Conservation (phyloP, 2,329 filamentous ascomycete species). For the Aspergillus costaricaensis region DNA sequence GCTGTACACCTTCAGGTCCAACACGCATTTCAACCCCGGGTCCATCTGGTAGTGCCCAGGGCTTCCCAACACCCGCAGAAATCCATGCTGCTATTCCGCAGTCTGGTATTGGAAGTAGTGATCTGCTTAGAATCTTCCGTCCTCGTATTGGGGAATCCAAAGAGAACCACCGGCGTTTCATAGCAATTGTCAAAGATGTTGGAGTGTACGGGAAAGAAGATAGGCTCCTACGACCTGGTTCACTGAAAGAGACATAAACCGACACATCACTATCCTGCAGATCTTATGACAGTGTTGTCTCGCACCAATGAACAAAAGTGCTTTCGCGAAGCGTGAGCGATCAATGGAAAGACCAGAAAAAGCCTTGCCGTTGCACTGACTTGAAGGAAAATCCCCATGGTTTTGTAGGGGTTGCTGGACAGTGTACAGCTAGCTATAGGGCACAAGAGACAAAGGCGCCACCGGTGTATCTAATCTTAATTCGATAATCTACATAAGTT, state of each 20-base stretch:
- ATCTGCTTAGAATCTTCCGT: slow-evolving; percentile 48
- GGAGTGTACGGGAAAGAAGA: slow-evolving; percentile 47
- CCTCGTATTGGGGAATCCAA: slow-evolving; percentile 45
- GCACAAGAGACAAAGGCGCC: too few relatives aligned
- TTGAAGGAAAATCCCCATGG: background rate
- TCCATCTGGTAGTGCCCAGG: slow-evolving; percentile 24
- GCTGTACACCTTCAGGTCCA: slow-evolving; percentile 21
- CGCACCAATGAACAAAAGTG: background rate
- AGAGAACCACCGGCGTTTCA: slow-evolving; percentile 45
- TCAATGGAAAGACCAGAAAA: too few relatives aligned
- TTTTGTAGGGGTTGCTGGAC: background rate
- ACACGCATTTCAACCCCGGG: slow-evolving; percentile 35
- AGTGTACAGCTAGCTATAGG: too few relatives aligned
- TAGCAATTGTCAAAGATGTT: slow-evolving; percentile 48
- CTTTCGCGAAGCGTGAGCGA: background rate
- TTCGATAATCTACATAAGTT: too few relatives aligned
- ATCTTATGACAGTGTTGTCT: background rate
- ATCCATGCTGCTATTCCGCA: slow-evolving; percentile 50
- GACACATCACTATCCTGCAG: background rate
- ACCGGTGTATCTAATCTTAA: too few relatives aligned
- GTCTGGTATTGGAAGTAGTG: slow-evolving; percentile 47
- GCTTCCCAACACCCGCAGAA: slow-evolving; percentile 50
- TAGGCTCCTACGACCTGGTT: slow-evolving; percentile 42
- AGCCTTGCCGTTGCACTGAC: too few relatives aligned
- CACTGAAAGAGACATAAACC: slow-evolving; percentile 32